Conservation (phyloP, 2,329 filamentous ascomycete species). For the Hypoxylon sp. region DNA sequence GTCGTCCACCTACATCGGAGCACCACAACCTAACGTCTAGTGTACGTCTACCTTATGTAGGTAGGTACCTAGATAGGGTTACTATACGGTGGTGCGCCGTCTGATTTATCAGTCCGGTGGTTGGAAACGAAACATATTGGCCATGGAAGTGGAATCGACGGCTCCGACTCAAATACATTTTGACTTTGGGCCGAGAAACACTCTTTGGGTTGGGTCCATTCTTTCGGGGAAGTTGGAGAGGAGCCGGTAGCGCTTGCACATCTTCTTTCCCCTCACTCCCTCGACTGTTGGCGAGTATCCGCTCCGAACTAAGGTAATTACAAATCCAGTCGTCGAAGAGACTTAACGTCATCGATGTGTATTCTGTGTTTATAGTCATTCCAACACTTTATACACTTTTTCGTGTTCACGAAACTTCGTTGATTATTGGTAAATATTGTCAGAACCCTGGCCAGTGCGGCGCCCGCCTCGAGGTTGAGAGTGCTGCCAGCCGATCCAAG, state of each 20-base stretch:
- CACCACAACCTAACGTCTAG: background rate
- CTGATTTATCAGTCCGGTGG: background rate
- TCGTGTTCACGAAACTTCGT: background rate
- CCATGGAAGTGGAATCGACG: background rate
- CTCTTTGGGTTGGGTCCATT: constrained; percentile 1
- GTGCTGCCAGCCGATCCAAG: background rate
- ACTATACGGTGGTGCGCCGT: too few species aligned
- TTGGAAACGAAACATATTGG: constrained; percentile 5
- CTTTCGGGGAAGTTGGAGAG: constrained; percentile 17
- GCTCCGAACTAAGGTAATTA: constrained; percentile 28
- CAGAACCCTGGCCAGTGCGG: background rate
- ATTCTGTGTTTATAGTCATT: constrained; percentile 11
- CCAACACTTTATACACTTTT: background rate
- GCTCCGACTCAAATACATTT: background rate
- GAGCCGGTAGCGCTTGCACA: constrained; percentile 23
- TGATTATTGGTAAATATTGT: background rate
- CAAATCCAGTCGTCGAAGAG: constrained; percentile 5
- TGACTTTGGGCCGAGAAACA: constrained; percentile 22
- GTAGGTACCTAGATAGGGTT: too few species aligned
- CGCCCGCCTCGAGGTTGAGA: constrained; percentile 4
- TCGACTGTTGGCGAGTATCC: constrained; percentile 14
- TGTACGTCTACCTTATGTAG: too few species aligned
- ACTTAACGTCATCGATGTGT: constrained; percentile 23
- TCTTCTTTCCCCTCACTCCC: background rate
- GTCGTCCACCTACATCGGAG: constrained; percentile 13